A percentile compares a stretch with the other conserved stretches of the same genome.
Evolutionary conservation across 2,329 filamentous ascomycete species (phyloP).

Genomic region (Epichloe glyceriae): DNA sequence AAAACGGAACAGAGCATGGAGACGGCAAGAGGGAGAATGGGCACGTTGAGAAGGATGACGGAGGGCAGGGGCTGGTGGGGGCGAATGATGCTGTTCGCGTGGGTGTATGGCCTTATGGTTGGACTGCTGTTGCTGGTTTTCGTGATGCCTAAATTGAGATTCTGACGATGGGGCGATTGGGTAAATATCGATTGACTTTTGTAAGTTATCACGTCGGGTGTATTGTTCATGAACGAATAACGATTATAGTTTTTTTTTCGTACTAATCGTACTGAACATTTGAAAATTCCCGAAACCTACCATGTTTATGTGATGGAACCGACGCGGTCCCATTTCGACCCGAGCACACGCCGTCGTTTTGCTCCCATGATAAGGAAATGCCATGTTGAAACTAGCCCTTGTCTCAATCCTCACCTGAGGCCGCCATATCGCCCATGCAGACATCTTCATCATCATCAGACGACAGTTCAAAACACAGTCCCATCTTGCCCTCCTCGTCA

Average conservation of each 20-base stretch:
- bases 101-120: conserved; percentile 76
- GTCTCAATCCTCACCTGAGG: background rate
- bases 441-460: background rate
- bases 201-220: background rate
- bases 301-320: background rate
- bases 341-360: background rate
- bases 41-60: conserved; percentile 61
- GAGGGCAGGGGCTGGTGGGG: conserved; percentile 85
- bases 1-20: conserved; percentile 66
- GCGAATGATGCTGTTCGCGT: conserved; percentile 68
- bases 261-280: background rate
- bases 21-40: conserved; percentile 64
- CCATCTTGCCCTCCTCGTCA: background rate
- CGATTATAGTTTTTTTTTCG: no score
- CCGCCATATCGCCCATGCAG: background rate
- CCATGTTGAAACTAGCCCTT: background rate
- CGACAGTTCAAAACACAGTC: background rate
- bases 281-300: no score
- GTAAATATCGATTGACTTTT: background rate
- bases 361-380: background rate
- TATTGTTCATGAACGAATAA: background rate
- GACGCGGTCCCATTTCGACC: background rate
- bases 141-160: conserved; percentile 75
- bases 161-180: conserved; percentile 33
- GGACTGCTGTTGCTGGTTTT: conserved; percentile 68